Percentiles rank a stretch among this genome's conserved stretches.
Evolutionary conservation across 441 rosid species (phyloP).

Genomic region (Adansonia grandidieri): DNA sequence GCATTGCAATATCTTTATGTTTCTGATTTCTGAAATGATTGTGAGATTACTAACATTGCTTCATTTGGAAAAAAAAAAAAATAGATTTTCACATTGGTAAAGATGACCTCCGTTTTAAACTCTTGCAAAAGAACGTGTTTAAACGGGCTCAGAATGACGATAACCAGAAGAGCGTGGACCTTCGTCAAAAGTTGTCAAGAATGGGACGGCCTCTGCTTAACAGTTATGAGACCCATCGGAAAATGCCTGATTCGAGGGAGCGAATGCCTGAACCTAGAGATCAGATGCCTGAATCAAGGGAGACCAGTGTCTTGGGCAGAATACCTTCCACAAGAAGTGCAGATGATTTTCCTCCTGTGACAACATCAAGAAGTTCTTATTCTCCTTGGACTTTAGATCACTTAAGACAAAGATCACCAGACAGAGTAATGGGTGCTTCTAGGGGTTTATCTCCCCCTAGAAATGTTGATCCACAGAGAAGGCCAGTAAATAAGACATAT

Average conservation of each 20-base stretch:
- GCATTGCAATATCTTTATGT: conserved; percentile 2
- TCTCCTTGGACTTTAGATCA: conserved; percentile 75
- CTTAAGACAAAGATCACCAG: conserved; percentile 70
- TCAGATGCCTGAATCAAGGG: conserved; percentile 49
- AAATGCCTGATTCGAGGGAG: background rate
- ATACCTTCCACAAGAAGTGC: conserved; percentile 59
- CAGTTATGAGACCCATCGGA: conserved; percentile 40
- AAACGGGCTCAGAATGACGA: conserved; percentile 50
- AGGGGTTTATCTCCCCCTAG: conserved; percentile 65
- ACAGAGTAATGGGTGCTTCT: conserved; percentile 50
- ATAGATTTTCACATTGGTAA: conserved; percentile 57
- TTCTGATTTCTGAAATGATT: conserved; percentile 34
- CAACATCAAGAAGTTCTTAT: conserved; percentile 53
- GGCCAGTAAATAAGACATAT: conserved; percentile 53
- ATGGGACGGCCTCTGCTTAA: conserved; percentile 44
- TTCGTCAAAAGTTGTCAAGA: conserved; percentile 69
- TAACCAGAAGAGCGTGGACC: conserved; percentile 53
- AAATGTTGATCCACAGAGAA: conserved; percentile 52
- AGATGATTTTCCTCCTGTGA: conserved; percentile 50
- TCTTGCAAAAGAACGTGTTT: conserved; percentile 63
- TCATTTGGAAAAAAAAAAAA: conserved; percentile 37
- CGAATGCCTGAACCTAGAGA: conserved; percentile 12
- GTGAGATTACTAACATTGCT: conserved; percentile 43
- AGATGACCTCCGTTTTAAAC: conserved; percentile 79
- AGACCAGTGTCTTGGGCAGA: conserved; percentile 41